Percentiles rank a stretch among this genome's conserved stretches.
These are phyloP conservation scores for Adansonia gregorii DNA, from an alignment of 441 rosid genomes.

Conservation along the genomic window DNA sequence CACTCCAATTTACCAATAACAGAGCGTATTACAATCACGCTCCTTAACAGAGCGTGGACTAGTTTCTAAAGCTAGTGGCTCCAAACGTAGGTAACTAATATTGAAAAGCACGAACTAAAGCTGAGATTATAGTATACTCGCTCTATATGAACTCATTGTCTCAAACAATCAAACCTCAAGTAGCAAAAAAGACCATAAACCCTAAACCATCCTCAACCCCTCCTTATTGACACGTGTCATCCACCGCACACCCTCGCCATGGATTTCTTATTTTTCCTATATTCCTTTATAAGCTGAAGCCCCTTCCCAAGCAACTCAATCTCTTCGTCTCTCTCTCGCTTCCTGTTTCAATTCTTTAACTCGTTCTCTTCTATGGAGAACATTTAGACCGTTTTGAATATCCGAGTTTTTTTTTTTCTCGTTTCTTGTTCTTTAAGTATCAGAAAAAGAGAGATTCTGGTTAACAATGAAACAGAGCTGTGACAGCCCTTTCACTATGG, in stretches of 20 bases:
- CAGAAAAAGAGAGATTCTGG: neutral
- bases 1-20: neutral
- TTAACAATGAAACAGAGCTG: slow-evolving; percentile 22
- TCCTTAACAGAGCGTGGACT: neutral
- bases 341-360: neutral
- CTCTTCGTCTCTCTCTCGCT: neutral
- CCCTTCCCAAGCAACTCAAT: slow-evolving; percentile 29
- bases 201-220: slow-evolving; percentile 31
- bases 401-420: neutral
- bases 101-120: too few relatives aligned
- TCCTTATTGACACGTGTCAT: slow-evolving; percentile 38
- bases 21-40: neutral
- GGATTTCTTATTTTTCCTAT: slow-evolving; percentile 7
- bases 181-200: slow-evolving; percentile 25
- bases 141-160: too few relatives aligned
- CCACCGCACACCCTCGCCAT: slow-evolving; percentile 18
- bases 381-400: neutral
- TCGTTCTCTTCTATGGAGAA: neutral
- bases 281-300: slow-evolving; percentile 21
- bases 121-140: too few relatives aligned
- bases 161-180: neutral
- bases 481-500: neutral
- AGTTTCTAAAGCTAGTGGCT: neutral
- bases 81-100: neutral
- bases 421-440: neutral